Evolutionary conservation across 768 basidiomycete genomes (phyloP), one percentile per base, ranked within the genome.

Genomic region (Tricholoma bakamatsutake): DNA sequence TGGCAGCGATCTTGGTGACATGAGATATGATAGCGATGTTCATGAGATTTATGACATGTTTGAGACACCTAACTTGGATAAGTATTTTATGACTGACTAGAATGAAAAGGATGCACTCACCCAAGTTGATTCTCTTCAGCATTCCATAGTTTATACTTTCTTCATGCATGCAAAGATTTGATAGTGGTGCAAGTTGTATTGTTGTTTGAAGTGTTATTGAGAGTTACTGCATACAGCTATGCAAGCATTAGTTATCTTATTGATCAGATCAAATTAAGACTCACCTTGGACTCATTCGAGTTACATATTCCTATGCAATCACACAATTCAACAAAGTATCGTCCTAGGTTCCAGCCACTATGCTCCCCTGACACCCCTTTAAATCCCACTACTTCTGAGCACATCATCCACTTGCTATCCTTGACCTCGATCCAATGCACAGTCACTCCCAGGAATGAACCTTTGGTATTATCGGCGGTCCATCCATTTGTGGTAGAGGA

Each of bases 171-270:
- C 18, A 64, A 50, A n/a, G 43, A 24, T 48, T 63, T 56, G 15
- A 67, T 50, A 3, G 35, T 56, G 6, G 52, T 21, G n/a, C 63
- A 66, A 1, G 57, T 54, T 1, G 62, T 61, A 21, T 60, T 50
- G 33, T 69, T 69, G 53, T 64, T 66, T 7, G 55, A 55, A 0
- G 64, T 61, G 45, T 68, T 70, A 53, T 67, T 64, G 9, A 59
- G 30, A 1, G 63, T 67, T n/a, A 61, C n/a, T n/a, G 46, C 54
- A 18, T 53, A 53, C 3, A 68, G 58, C 67, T 68, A 21, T 27
- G 10, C n/a, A n/a, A n/a, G n/a, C n/a, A 21, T 50, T 13, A 35
- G 30, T 50, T 50, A 50, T 50, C 30, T 50, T 33, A 50, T 50
- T 15, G 12, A 31, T 50, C 13, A 31, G 31, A 50, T 50, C 47